Evolutionary conservation across 2,329 filamentous ascomycete genomes (phyloP), one percentile per base, ranked within the genome.

Genomic region (Ceratocystis albifundus): DNA sequence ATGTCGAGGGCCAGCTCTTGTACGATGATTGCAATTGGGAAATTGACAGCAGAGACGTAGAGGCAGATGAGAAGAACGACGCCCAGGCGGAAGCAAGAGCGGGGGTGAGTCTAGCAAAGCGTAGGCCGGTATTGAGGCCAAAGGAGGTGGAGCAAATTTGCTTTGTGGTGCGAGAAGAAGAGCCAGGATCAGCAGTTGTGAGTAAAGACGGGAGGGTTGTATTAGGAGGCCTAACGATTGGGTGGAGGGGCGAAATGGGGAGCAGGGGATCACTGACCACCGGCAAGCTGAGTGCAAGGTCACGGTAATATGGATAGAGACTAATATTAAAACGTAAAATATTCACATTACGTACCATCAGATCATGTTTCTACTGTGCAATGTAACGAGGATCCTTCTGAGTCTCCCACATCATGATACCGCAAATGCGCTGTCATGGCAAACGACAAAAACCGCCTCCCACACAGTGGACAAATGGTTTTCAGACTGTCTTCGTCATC

Each of bases 211-310:
- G 81, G 62, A 78, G 84, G 69, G 78, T 88, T 46, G 79, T 87
- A 22, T 85, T 97, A 73, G 93, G 92, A 4, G 86, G 94, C 69
- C 76, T 97, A 70, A 87, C 86, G 55, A 88, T 97, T 68, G 88
- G 90, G 65, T 99, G 94, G 94, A 82, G 89, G 69, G 88, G 88
- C 46, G 84, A 89, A 69, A 92, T 96, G 88, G 94, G 94, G 0
- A 94, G 93, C 76, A 83, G 84, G 71, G 94, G 94, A 0, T 92
- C 86, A 71, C 78, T 99, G 73, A 90, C 87, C 57, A 99, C 94
- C 5, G 92, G 92, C 8, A 93, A 88, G 80, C 77, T 96, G 69
- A 83, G 84, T 12, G 80, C 82, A 66, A 79, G 81, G 70, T 68
- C 66, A 46, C 64, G 66, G 28, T 67, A 41, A 64, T 22, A 41